Evolutionary conservation across 768 basidiomycete genomes (phyloP), one percentile per base, ranked within the genome.

Genomic region (Naganishia vishniacii): DNA sequence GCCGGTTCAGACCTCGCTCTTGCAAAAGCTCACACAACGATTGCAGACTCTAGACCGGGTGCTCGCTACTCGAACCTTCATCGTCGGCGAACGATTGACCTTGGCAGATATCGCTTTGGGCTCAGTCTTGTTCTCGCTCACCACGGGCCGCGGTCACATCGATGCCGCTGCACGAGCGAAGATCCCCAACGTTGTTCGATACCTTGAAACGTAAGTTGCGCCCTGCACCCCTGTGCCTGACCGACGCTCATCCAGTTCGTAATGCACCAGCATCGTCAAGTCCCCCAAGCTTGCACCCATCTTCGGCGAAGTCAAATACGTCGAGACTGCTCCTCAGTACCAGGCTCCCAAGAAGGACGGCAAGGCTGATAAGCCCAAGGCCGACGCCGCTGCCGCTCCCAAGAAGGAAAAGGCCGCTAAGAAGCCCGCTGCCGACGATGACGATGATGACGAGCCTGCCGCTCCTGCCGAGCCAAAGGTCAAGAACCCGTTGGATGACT

Each of bases 11-110:
- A 31, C 13, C 46, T 69, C 70, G 59, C 47, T 70, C 49, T 29
- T 73, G 62, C 66, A 76, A 47, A 63, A 69, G 63, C 46, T 85
- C 72, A 67, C 78, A 44, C 81, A 83, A 48, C 79, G 84, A 20
- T 81, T 95, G 53, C 79, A 79, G 42, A 85, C 84, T 68, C 81
- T 98, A 62, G 84, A 99, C 69, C 77, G 79, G 34, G 83, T 88
- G 80, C 85, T 99, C 71, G 75, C 81, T 51, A 81, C 84, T 63
- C 85, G 83, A 73, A 99, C 94, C 48, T 98, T 85, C 84, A 83
- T 98, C 72, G 91, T 91, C 61, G 87, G 86, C 69, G 90, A 99
- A 76, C 89, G 94, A 73, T 88, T 98, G 82, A 90, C 91, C 67
- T 82, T 94, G 48, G 95, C 92, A 68, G 95, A 99, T 73, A 77